These are phyloP conservation scores for Ramicandelaber brevisporus DNA, from an alignment of 192 early-diverging fungal species.

Conservation along the genomic window DNA sequence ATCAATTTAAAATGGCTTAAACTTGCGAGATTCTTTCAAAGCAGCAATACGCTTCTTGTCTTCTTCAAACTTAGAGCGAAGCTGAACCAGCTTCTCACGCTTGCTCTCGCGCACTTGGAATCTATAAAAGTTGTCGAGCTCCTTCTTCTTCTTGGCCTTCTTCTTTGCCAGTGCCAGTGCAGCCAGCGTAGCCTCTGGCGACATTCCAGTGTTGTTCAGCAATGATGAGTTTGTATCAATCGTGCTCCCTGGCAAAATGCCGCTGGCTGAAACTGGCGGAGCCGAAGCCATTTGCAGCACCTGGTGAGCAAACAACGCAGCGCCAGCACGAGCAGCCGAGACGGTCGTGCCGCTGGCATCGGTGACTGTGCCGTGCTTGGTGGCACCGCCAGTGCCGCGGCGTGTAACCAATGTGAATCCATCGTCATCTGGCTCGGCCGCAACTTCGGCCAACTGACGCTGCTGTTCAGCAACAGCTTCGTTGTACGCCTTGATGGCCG, in stretches of 20 bases:
- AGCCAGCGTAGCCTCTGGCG: too few species aligned
- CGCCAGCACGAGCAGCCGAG: constrained; percentile 29
- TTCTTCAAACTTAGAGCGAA: constrained; percentile 81
- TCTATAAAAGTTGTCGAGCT: constrained; percentile 74
- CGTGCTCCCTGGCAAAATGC: too few species aligned
- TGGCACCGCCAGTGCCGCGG: constrained; percentile 29
- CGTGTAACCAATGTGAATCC: constrained; percentile 72
- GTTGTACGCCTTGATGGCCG: constrained; percentile 52
- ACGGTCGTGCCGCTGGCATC: constrained; percentile 28
- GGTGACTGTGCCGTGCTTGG: constrained; percentile 38
- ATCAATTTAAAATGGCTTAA: constrained; percentile 86
- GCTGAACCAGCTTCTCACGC: constrained; percentile 59
- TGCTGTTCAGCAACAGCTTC: constrained; percentile 43
- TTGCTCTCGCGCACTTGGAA: constrained; percentile 89
- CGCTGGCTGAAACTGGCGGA: too few species aligned
- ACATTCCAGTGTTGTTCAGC: too few species aligned
- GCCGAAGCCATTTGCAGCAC: too few species aligned
- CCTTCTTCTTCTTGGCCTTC: constrained; percentile 36
- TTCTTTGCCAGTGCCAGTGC: too few species aligned
- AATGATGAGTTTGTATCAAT: too few species aligned
- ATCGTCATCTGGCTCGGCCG: constrained; percentile 73
- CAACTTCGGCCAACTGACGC: constrained; percentile 27
- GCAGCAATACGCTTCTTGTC: constrained; percentile 62
- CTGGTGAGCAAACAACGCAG: too few species aligned
- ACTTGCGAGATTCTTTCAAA: constrained; percentile 51